Evolutionary conservation across 345 rosid genomes (phyloP), one percentile per base, ranked within the genome.

Genomic region (Citrus sp.): DNA sequence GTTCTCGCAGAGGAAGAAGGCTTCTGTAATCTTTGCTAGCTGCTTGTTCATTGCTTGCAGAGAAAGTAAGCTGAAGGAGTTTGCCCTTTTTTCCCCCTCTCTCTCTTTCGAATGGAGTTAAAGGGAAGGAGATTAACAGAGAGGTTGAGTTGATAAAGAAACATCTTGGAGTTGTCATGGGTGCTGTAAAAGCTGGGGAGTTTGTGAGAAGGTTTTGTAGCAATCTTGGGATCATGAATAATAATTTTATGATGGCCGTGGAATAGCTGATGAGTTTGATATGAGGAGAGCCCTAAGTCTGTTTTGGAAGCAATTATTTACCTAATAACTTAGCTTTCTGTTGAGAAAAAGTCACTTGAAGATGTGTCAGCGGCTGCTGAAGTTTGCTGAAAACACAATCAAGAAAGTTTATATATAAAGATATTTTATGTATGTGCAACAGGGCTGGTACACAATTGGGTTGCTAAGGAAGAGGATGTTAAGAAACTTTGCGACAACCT

Each of bases 351-450:
- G 55, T 32, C 62, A 14, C 21, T 81, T 72, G 51, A 73, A 81
- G 86, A 86, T 27, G 78, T 81, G 34, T 79, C 72, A 4, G 2
- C n/a, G 1, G 82, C 64, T 59, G 67, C 82, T 7, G 82, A 81
- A 63, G 85, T 83, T 83, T 0, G 85, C 78, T 24, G 77, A 84
- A 72, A 64, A 67, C 22, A 86, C 88, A 0, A 77, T 84, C 67
- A 86, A 77, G 82, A 81, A 80, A 70, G 71, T 85, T 2, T 77
- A 77, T 3, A 13, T 13, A 13, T 34, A 84, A 79, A 80, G 85
- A 86, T 61, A 21, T 84, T 46, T 3, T 74, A 62, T 68, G 80
- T 82, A 3, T 73, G 37, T 46, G 84, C 80, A n/a, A 66, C 77
- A 35, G 77, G 51, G 72, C 54, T 83, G 4, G 5, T 13, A 12